Base-by-base conservation (phyloP, 2,329 filamentous ascomycete genomes). In the Huntiella abstrusa region DNA sequence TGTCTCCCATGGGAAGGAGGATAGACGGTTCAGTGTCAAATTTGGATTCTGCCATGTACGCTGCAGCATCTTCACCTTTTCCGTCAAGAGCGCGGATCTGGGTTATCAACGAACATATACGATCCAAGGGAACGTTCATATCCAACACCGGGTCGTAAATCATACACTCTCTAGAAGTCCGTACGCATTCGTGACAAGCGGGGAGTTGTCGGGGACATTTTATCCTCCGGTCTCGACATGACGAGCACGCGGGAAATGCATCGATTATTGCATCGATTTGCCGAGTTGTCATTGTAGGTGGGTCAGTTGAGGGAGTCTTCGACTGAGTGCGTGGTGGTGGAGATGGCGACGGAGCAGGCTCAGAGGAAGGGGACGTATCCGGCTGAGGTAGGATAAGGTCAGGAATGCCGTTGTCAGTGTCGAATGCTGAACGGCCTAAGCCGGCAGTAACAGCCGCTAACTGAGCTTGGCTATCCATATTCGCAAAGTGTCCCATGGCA, bases 121-220 rank as follows among this genome's bases (percentile, higher is more conserved):
- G 36, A 5, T 40, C 19, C 15, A 47, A 16, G 8, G 39, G 22
- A 11, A 47, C 33, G 34, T 47, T 47, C 15, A 37, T 16, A 6
- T 43, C 40, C 5, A 47, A 34, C 12, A 47, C 41, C 3, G 46
- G 46, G 32, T 47, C 46, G 6, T 37, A 47, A 16, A 47, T 19
- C 6, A 33, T 38, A n/a, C 46, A 47, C 15, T 47, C 46, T 22
- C 46, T n/a, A 4, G 39, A 42, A 2, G 46, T 47, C 10, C 46
- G 28, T 3, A 40, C 33, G 8, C 43, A 45, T 11, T 39, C 47
- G 28, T 42, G 41, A 16, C 51, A 52, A 5, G 49, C 39, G 5
- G 51, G 51, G 10, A 52, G 36, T 34, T 51, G 44, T 4, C 37
- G 44, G 12, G 49, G 41, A 16, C 51, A 52, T 33, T 48, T 51